phyloP scores from a whole-genome alignment of 306 rosid species.

The Rosa persica region DNA sequence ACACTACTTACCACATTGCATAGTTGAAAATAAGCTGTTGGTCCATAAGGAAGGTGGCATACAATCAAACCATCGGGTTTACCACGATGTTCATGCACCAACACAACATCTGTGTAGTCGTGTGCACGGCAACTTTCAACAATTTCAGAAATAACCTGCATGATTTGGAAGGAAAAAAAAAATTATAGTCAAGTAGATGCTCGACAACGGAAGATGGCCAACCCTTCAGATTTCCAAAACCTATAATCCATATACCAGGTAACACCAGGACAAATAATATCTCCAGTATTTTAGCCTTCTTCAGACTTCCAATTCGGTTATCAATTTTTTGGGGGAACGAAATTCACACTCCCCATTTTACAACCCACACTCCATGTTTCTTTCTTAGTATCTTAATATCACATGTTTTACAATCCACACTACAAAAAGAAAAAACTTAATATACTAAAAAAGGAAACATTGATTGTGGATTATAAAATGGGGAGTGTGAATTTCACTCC shows the following conservation, averaged over 20 bases:
- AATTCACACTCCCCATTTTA: too few relatives aligned
- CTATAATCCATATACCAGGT: background rate
- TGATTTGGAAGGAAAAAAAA: background rate
- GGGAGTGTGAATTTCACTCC: too few relatives aligned
- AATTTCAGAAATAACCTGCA: constrained; percentile 86
- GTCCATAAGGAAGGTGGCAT: constrained; percentile 88
- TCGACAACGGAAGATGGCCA: background rate
- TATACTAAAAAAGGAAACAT: too few relatives aligned
- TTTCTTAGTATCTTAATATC: too few relatives aligned
- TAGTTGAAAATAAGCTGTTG: constrained; percentile 91
- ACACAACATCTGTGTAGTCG: constrained; percentile 78
- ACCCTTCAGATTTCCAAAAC: background rate
- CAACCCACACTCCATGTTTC: too few relatives aligned
- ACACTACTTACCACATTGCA: constrained; percentile 70
- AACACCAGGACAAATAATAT: background rate
- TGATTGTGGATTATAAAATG: too few relatives aligned
- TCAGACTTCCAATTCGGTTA: background rate
- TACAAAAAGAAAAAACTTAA: too few relatives aligned
- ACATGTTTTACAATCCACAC: too few relatives aligned
- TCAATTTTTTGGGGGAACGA: too few relatives aligned
- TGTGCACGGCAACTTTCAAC: constrained; percentile 85
- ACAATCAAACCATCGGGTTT: constrained; percentile 87
- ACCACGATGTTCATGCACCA: constrained; percentile 96
- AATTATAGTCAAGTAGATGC: background rate
- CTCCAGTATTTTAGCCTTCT: background rate